Evolutionary conservation across 352 stramenopile species (phyloP).

Genomic region (Plasmopara halstedii): DNA sequence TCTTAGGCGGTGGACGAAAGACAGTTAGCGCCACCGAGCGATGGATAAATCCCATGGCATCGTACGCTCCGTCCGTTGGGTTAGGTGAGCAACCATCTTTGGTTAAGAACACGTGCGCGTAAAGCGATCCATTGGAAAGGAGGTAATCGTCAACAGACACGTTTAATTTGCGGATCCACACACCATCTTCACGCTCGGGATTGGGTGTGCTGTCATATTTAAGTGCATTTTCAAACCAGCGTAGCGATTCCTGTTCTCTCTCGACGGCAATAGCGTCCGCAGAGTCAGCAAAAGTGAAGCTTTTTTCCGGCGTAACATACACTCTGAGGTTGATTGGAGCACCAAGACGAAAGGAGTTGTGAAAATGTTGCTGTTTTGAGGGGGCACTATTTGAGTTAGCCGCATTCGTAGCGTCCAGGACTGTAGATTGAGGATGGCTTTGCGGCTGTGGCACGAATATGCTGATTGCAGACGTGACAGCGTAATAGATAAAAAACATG

Average conservation of each 20-base stretch:
- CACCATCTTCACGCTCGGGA: conserved; percentile 34
- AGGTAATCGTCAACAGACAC: conserved; percentile 63
- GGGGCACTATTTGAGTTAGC: conserved; percentile 11
- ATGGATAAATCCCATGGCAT: conserved; percentile 45
- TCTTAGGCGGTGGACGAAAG: conserved; percentile 68
- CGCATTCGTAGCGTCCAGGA: conserved; percentile 14
- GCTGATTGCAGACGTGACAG: conserved; percentile 51
- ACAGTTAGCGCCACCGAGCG: conserved; percentile 53
- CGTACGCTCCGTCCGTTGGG: conserved; percentile 49
- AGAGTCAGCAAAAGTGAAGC: conserved; percentile 44
- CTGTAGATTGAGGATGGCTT: background rate
- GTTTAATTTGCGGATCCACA: conserved; percentile 50
- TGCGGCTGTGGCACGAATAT: conserved; percentile 21
- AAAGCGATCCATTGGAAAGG: conserved; percentile 69
- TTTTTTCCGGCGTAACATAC: conserved; percentile 44
- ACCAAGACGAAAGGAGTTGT: conserved; percentile 51
- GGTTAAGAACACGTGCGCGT: conserved; percentile 81
- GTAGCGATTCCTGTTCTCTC: conserved; percentile 48
- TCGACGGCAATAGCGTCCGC: conserved; percentile 13
- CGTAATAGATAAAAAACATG: conserved; percentile 80
- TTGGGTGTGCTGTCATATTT: conserved; percentile 47
- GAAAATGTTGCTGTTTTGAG: conserved; percentile 15
- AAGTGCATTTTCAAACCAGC: conserved; percentile 48
- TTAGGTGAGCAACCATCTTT: conserved; percentile 67
- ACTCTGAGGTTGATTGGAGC: conserved; percentile 53